These are phyloP conservation scores for Erysimum pusillum DNA, from an alignment of 441 rosid species.

Conservation along the genomic window DNA sequence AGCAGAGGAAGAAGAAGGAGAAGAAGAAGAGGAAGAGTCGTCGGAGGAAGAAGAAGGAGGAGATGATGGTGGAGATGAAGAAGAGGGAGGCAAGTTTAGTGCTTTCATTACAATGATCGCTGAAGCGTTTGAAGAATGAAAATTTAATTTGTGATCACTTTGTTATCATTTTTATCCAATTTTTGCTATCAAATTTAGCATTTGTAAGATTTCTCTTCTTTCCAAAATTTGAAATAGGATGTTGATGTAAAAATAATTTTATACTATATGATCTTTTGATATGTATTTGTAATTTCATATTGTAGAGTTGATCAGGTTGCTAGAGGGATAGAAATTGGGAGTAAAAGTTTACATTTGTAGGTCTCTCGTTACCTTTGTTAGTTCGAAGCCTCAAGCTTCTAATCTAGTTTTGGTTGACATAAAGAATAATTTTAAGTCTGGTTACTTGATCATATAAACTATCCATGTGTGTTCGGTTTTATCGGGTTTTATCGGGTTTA, in stretches of 20 bases:
- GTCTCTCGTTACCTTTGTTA: not conserved
- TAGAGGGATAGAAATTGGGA: not conserved
- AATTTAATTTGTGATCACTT: not conserved
- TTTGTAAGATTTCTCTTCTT: not conserved
- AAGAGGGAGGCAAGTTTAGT: slow-evolving; percentile 44
- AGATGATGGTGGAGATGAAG: slow-evolving; percentile 33
- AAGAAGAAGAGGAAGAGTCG: not conserved
- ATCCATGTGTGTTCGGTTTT: too few species aligned
- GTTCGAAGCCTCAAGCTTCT: not conserved
- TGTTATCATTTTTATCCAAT: not conserved
- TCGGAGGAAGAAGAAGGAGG: slow-evolving; percentile 22
- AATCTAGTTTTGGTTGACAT: not conserved
- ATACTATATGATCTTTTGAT: not conserved
- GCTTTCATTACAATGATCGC: slow-evolving; percentile 45
- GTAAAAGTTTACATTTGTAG: not conserved
- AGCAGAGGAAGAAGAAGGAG: not conserved
- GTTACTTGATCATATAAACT: too few species aligned
- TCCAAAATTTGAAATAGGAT: not conserved
- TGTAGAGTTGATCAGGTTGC: not conserved
- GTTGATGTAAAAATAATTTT: not conserved
- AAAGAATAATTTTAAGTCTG: too few species aligned
- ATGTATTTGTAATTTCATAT: not conserved
- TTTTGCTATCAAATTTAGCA: not conserved
- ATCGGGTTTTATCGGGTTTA: too few species aligned
- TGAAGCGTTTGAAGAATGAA: slow-evolving; percentile 36